Evolutionary conservation across 208 protist genomes (phyloP).

Genomic region (Tetramitus jugosus): DNA sequence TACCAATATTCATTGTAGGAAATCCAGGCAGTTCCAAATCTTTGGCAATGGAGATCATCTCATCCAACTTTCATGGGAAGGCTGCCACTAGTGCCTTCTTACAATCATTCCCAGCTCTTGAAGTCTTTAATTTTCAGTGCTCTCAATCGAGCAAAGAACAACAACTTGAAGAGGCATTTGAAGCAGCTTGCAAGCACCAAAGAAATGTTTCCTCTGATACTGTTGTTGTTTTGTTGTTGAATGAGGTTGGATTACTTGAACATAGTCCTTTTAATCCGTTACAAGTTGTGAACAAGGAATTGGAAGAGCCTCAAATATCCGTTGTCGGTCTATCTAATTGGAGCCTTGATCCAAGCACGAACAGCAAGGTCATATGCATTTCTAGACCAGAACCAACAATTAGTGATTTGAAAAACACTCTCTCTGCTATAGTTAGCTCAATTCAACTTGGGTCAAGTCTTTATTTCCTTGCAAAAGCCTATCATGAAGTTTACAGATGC

Average conservation of each 20-base stretch:
- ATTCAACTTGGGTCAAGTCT: slow-evolving; percentile 22
- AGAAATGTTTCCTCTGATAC: slow-evolving; percentile 23
- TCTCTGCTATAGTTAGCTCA: slow-evolving; percentile 16
- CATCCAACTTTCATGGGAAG: slow-evolving; percentile 38
- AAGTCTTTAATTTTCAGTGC: slow-evolving; percentile 55
- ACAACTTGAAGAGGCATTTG: slow-evolving; percentile 42
- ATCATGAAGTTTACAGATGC: slow-evolving; percentile 31
- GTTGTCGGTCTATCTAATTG: slow-evolving; percentile 69
- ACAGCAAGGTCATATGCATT: slow-evolving; percentile 19
- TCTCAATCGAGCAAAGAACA: slow-evolving; percentile 43
- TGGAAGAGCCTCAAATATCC: slow-evolving; percentile 35
- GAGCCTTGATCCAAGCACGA: slow-evolving; percentile 50
- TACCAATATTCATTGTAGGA: slow-evolving; percentile 60
- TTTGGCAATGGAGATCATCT: slow-evolving; percentile 46
- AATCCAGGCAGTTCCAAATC: slow-evolving; percentile 59
- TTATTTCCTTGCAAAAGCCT: slow-evolving; percentile 24
- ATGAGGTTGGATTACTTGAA: slow-evolving; percentile 70
- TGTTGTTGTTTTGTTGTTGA: slow-evolving; percentile 52
- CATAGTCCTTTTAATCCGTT: slow-evolving; percentile 50
- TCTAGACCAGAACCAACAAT: slow-evolving; percentile 8
- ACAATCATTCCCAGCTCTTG: slow-evolving; percentile 25
- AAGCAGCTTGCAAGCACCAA: slow-evolving; percentile 38
- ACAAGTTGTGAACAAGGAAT: slow-evolving; percentile 60
- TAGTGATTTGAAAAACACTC: slow-evolving; percentile 24
- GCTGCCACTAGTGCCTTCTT: slow-evolving; percentile 40